These are phyloP conservation scores for Pyracantha coccinea DNA, from an alignment of 331 rosid genomes.

Conservation along the genomic window DNA sequence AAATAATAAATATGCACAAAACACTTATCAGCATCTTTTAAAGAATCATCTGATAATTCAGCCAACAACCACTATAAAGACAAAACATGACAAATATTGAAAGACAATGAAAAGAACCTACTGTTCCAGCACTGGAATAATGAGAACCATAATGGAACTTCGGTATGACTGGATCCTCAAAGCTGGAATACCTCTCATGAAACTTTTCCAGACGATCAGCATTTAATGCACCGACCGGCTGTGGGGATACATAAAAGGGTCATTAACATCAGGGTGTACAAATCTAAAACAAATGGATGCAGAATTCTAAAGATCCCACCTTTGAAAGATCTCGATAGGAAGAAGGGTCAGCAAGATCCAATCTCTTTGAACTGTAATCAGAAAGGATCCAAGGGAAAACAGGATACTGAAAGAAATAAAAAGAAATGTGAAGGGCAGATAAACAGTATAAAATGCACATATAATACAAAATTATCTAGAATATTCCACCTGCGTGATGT, in stretches of 20 bases:
- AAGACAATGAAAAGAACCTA: conserved; percentile 31
- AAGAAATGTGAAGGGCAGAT: conserved; percentile 16
- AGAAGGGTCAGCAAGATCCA: conserved; percentile 83
- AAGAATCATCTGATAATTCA: background rate
- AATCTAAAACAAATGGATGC: conserved; percentile 13
- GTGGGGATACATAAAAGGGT: conserved; percentile 19
- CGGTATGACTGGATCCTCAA: conserved; percentile 93
- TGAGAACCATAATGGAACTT: conserved; percentile 98
- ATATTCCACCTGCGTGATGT: conserved; percentile 83
- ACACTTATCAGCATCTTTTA: background rate
- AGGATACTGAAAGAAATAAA: conserved; percentile 69
- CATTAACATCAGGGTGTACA: conserved; percentile 1
- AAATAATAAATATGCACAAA: background rate
- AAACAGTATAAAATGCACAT: conserved; percentile 10
- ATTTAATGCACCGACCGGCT: conserved; percentile 94
- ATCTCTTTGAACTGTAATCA: conserved; percentile 78
- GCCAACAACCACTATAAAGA: background rate
- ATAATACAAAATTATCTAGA: conserved; percentile 10
- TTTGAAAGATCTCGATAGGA: conserved; percentile 91
- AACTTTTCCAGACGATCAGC: conserved; percentile 72
- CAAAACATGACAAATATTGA: background rate
- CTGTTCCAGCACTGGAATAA: conserved; percentile 99
- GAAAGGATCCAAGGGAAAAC: conserved; percentile 99
- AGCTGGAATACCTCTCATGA: conserved; percentile 88
- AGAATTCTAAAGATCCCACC: conserved; percentile 39